Evolutionary conservation across 805 yeast species (phyloP).

Genomic region (Hemisphaericaspora nanyangensis): DNA sequence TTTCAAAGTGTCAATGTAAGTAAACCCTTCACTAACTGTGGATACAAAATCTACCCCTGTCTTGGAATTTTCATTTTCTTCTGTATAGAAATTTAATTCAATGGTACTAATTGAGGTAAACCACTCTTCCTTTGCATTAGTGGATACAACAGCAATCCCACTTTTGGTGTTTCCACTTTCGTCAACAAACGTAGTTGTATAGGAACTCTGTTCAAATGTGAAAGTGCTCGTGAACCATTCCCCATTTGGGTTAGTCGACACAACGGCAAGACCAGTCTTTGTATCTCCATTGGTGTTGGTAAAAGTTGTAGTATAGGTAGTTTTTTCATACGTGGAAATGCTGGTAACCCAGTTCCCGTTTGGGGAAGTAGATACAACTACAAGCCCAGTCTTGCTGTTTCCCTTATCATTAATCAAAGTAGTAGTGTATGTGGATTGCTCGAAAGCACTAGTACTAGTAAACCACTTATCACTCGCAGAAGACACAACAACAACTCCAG

Average conservation of each 20-base stretch:
- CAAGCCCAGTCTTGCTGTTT: no score
- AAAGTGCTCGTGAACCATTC: no score
- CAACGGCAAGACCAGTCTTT: background rate
- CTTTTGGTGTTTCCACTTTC: no score
- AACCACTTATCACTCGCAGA: background rate
- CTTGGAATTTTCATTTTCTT: background rate
- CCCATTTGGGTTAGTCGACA: no score
- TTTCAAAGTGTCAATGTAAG: background rate
- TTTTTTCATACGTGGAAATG: no score
- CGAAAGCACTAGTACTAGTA: background rate
- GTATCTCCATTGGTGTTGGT: background rate
- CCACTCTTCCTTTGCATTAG: background rate
- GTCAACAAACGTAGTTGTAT: no score
- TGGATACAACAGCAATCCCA: background rate
- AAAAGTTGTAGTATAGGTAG: no score
- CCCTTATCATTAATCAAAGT: no score
- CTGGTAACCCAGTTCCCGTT: no score
- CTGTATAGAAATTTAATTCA: background rate
- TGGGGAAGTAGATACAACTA: no score
- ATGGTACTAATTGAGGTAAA: background rate
- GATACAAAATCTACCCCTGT: background rate
- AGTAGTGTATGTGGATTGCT: no score
- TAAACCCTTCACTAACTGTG: background rate
- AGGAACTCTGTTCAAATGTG: no score
- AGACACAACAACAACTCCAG: background rate